Percentiles rank a stretch among this genome's conserved stretches.
These are phyloP conservation scores for Phytopythium mirpurense DNA, from an alignment of 352 stramenopile species.

Conservation along the genomic window DNA sequence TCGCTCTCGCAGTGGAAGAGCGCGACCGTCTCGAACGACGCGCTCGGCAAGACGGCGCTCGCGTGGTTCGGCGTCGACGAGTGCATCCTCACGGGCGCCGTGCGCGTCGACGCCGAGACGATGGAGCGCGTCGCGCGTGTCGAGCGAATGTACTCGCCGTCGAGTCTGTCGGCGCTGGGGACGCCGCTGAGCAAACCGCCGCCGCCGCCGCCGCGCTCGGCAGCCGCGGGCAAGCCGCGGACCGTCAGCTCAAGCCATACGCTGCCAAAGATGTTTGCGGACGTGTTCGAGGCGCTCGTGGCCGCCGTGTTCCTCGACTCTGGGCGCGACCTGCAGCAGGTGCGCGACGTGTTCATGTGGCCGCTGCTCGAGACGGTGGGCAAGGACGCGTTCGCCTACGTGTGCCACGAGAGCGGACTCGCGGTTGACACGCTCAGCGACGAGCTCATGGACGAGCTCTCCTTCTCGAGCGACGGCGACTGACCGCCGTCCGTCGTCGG, in stretches of 20 bases:
- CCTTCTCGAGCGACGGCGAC: conserved; percentile 36
- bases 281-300: conserved; percentile 86
- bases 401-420: conserved; percentile 69
- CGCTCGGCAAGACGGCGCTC: conserved; percentile 76
- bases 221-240: no score
- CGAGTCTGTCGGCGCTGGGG: conserved; percentile 1
- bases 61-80: conserved; percentile 79
- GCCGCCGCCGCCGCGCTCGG: no score
- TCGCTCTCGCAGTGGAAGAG: conserved; percentile 83
- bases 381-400: conserved; percentile 63
- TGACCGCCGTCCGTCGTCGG: conserved; percentile 13
- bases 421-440: conserved; percentile 24
- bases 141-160: conserved; percentile 37
- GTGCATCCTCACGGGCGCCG: conserved; percentile 57
- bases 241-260: conserved; percentile 29
- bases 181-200: not conserved
- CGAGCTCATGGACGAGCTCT: conserved; percentile 42
- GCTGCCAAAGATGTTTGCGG: conserved; percentile 83
- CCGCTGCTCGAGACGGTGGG: conserved; percentile 69
- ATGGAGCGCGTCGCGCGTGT: conserved; percentile 43
- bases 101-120: conserved; percentile 65
- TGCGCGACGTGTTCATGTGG: conserved; percentile 82
- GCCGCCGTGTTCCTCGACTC: conserved; percentile 85
- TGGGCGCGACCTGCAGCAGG: conserved; percentile 51
- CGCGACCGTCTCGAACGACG: conserved; percentile 82